Evolutionary conservation across 768 basidiomycete genomes (phyloP).

Genomic region (Baorangia bicolor): DNA sequence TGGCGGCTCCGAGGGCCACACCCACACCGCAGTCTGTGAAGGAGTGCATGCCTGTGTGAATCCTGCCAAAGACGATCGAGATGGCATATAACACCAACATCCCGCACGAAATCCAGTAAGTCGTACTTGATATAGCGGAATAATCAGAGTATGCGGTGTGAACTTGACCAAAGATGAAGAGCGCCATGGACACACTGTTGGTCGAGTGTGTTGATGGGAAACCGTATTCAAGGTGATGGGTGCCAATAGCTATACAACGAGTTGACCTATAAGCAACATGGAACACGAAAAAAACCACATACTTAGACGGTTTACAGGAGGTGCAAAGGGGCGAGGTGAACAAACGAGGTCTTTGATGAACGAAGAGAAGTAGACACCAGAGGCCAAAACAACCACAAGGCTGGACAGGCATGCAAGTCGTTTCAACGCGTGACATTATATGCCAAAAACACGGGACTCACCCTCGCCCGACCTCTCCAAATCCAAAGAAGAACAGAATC

Average conservation of each 20-base stretch:
- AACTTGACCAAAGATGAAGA: conserved; percentile 67
- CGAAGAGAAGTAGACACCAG: conserved; percentile 86
- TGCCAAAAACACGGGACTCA: conserved; percentile 35
- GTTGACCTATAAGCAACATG: neutral
- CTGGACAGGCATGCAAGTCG: conserved; percentile 34
- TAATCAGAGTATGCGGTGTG: conserved; percentile 45
- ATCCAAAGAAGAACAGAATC: conserved; percentile 86
- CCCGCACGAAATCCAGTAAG: conserved; percentile 43
- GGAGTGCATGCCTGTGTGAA: conserved; percentile 89
- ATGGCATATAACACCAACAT: conserved; percentile 58
- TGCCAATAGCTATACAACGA: conserved; percentile 58
- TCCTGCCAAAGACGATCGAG: conserved; percentile 74
- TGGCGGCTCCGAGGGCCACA: conserved; percentile 56
- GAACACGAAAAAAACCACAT: conserved; percentile 26
- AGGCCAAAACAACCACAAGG: conserved; percentile 64
- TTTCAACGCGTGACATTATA: neutral
- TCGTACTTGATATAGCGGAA: conserved; percentile 42
- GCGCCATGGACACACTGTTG: conserved; percentile 84
- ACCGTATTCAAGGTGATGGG: conserved; percentile 87
- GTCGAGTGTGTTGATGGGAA: conserved; percentile 96
- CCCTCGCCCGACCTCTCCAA: conserved; percentile 69
- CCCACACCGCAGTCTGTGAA: conserved; percentile 74
- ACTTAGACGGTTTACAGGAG: conserved; percentile 91
- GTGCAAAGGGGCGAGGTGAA: conserved; percentile 85
- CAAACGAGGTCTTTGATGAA: conserved; percentile 89